These are phyloP conservation scores for Scleromitrula shiraiana DNA, from an alignment of 2,329 filamentous ascomycete species.

Conservation along the genomic window DNA sequence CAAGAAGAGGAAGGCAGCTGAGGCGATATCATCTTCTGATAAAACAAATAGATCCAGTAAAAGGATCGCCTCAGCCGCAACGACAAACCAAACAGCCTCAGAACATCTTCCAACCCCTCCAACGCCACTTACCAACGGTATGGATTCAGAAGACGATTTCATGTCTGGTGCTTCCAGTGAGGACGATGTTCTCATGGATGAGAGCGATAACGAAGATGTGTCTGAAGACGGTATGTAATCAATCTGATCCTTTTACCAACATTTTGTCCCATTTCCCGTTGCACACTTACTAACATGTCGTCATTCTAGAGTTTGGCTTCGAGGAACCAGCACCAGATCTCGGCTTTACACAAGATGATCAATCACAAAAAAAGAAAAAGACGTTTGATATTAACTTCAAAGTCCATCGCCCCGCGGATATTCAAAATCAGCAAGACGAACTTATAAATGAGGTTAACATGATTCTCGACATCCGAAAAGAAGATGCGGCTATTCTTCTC, in stretches of 20 bases:
- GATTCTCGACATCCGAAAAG: constrained; percentile 81
- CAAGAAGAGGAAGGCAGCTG: constrained; percentile 45
- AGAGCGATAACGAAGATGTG: constrained; percentile 71
- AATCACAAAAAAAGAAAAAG: constrained; percentile 62
- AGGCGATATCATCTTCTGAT: constrained; percentile 32
- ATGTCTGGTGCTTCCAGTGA: constrained; percentile 78
- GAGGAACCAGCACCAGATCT: constrained; percentile 44
- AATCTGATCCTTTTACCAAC: background rate
- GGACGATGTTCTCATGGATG: constrained; percentile 64
- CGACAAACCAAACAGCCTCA: constrained; percentile 16
- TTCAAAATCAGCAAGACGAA: constrained; percentile 75
- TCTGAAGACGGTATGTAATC: constrained; percentile 28
- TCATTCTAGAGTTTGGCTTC: constrained; percentile 30
- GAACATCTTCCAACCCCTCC: constrained; percentile 35
- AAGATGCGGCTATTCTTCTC: constrained; percentile 83
- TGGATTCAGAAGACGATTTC: constrained; percentile 96
- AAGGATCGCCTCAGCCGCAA: constrained; percentile 32
- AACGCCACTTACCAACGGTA: constrained; percentile 50
- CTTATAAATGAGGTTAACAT: constrained; percentile 86
- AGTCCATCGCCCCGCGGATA: constrained; percentile 71
- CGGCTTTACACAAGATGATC: constrained; percentile 49
- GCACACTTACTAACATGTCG: constrained; percentile 6
- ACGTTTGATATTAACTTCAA: constrained; percentile 81
- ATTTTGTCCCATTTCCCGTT: constrained; percentile 3
- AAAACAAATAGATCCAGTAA: constrained; percentile 29